Base-by-base conservation (phyloP, 805 yeast genomes). In the Yamadazyma phyllophila region DNA sequence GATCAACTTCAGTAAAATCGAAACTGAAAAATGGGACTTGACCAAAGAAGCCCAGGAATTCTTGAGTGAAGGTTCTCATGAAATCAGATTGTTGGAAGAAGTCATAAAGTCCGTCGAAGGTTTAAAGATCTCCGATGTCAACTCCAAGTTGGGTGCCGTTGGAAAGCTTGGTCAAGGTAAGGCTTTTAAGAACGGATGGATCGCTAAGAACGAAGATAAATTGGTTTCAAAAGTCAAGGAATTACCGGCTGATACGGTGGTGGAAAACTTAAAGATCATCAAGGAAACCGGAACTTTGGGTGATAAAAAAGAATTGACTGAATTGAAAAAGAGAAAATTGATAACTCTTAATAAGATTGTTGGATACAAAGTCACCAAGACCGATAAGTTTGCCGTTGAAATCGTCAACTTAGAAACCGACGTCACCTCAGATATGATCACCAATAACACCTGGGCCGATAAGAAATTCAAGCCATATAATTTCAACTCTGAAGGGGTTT, bases 131-230 rank as follows among this genome's bases (percentile, higher is more conserved):
- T 64, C 85, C 17, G 97, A 92, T 44, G 88, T 86, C 44, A 65
- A 67, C 47, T 63, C 82, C 45, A 78, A 84, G 53, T 73, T 92
- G 69, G 97, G 97, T 46, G 72, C 81, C 43, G 81, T 81, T 48
- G 98, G 97, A 51, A 83, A 84, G 57, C 77, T 92, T 53, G 99
- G 99, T 52, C 99, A 94, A 72, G 96, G 96, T 56, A 83, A 91
- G 60, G 99, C 98, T 13, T 95, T 94, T 79, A 92, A 90, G 69
- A 91, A 91, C 66, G 95, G 96, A 35, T 94, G 99, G 99, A 83
- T 94, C 58, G 71, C 79, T 52, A 94, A 95, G 65, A 87, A 85
- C 48, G 95, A 92, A 47, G 96, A 87, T 56, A 81, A 77, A 59
- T 77, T 92, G 56, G 79, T 88, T 41, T 63, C 87, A 26, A 80